phyloP scores from a whole-genome alignment of 2,329 filamentous ascomycete species.

The Epicoccum sorghinum region DNA sequence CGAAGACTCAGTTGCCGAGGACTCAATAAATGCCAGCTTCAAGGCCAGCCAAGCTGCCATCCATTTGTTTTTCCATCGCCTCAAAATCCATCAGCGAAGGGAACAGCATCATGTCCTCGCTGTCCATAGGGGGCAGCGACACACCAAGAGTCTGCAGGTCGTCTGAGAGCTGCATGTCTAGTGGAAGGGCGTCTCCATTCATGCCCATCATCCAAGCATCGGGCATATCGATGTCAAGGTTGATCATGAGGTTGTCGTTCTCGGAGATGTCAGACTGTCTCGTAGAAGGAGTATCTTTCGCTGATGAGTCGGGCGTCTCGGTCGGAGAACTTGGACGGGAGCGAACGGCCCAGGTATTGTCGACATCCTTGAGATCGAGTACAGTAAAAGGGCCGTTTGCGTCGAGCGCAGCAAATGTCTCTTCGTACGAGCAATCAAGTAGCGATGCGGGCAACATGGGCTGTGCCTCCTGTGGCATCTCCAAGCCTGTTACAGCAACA shows the following conservation, averaged over 20 bases:
- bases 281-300: constrained; percentile 47
- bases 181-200: constrained; percentile 35
- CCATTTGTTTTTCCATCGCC: constrained; percentile 40
- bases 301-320: constrained; percentile 43
- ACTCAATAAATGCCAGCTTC: constrained; percentile 15
- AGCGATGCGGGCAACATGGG: constrained; percentile 36
- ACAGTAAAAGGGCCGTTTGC: constrained; percentile 40
- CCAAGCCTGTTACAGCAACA: constrained; percentile 22
- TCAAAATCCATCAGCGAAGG: constrained; percentile 43
- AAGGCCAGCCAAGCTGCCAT: constrained; percentile 29
- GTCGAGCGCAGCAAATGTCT: constrained; percentile 42
- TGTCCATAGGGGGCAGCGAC: constrained; percentile 41
- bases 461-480: constrained; percentile 32
- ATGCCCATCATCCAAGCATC: constrained; percentile 39
- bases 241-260: constrained; percentile 50
- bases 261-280: constrained; percentile 52
- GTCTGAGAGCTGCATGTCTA: constrained; percentile 40
- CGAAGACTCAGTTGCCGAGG: neutral
- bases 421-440: constrained; percentile 43
- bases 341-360: constrained; percentile 42
- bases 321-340: constrained; percentile 41
- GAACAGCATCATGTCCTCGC: constrained; percentile 45
- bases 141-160: constrained; percentile 41
- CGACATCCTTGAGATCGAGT: constrained; percentile 44
- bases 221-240: constrained; percentile 44